Percentiles rank a stretch among this genome's conserved stretches.
phyloP scores from a whole-genome alignment of 805 yeast genomes.

The Metschnikowia noctiluminum region DNA sequence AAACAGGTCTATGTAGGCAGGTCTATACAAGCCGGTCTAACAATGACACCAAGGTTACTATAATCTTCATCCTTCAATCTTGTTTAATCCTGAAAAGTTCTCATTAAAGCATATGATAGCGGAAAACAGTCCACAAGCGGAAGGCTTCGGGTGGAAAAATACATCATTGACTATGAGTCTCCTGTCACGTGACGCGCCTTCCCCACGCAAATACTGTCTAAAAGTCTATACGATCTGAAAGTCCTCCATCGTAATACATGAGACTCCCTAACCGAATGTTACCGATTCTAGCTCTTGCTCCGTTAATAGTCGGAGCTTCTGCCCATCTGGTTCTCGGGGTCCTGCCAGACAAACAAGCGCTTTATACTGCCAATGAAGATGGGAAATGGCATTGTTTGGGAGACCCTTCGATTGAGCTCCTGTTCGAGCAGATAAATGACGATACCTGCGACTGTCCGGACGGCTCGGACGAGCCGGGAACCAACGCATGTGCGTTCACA shows the following conservation, averaged over 20 bases:
- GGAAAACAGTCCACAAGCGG: too few species aligned
- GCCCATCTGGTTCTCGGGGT: conserved; percentile 29
- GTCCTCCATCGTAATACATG: neutral
- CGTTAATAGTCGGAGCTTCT: conserved; percentile 1
- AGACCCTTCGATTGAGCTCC: conserved; percentile 61
- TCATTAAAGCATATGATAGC: too few species aligned
- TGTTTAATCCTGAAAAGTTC: too few species aligned
- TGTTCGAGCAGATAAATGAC: conserved; percentile 70
- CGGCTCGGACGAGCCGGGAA: conserved; percentile 96
- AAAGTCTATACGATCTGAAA: neutral
- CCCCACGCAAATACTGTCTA: neutral
- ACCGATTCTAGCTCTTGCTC: neutral
- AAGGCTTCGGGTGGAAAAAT: too few species aligned
- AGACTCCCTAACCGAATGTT: neutral
- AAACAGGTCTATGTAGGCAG: too few species aligned
- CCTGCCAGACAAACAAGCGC: conserved; percentile 33
- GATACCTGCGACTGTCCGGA: conserved; percentile 96
- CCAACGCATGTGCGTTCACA: conserved; percentile 64
- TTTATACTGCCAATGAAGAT: conserved; percentile 50
- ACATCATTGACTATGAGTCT: neutral
- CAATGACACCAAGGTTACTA: too few species aligned
- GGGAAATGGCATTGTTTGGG: conserved; percentile 67
- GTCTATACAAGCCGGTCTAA: too few species aligned
- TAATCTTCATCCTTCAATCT: too few species aligned
- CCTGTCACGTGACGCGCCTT: conserved; percentile 4